phyloP scores from a whole-genome alignment of 768 basidiomycete species.

The Trametes sanguinea region DNA sequence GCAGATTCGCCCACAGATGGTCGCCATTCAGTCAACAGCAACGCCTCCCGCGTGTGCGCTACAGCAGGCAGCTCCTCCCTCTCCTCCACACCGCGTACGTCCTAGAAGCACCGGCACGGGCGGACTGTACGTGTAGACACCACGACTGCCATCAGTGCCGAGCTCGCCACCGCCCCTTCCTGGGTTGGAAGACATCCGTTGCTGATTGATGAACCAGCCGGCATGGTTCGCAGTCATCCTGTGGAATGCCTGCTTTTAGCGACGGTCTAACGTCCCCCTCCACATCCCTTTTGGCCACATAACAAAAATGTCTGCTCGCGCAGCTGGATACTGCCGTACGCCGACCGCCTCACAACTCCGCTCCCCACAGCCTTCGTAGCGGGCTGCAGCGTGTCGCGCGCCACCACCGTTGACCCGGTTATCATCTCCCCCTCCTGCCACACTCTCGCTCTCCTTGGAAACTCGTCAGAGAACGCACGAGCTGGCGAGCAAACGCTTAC shows the following conservation, averaged over 20 bases:
- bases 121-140: slow-evolving; percentile 19
- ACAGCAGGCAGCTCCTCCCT: slow-evolving; percentile 1
- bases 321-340: neutral
- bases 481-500: slow-evolving; percentile 17
- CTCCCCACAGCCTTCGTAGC: slow-evolving; percentile 12
- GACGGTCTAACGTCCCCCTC: neutral
- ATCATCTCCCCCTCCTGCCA: slow-evolving; percentile 5
- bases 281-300: neutral
- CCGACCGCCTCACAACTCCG: neutral
- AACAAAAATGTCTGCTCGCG: neutral
- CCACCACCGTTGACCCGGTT: slow-evolving; percentile 22
- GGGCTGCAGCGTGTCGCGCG: slow-evolving; percentile 9
- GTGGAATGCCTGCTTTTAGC: neutral
- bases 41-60: slow-evolving; percentile 1
- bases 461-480: slow-evolving; percentile 2
- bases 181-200: neutral
- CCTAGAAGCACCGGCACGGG: slow-evolving; percentile 19
- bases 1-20: slow-evolving; percentile 8
- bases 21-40: slow-evolving; percentile 3
- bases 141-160: slow-evolving; percentile 19
- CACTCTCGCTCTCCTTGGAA: neutral
- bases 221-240: slow-evolving; percentile 7
- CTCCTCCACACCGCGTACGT: slow-evolving; percentile 15
- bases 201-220: slow-evolving; percentile 17
- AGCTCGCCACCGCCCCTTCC: slow-evolving; percentile 4